Evolutionary conservation across 2,329 filamentous ascomycete species (phyloP).

Genomic region (Fonsecaea erecta): DNA sequence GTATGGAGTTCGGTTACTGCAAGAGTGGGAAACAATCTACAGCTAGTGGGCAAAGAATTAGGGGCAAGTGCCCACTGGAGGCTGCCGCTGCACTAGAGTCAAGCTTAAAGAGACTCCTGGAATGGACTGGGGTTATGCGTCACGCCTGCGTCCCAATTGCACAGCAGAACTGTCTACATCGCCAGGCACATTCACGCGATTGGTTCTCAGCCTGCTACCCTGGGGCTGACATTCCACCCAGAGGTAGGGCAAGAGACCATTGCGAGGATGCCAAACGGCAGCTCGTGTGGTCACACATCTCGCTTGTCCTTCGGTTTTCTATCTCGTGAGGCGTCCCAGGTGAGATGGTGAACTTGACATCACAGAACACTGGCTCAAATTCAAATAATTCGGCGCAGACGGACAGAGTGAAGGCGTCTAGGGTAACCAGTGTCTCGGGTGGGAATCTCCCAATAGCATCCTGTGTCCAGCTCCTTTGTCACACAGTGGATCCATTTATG

Average conservation of each 20-base stretch:
- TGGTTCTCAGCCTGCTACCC: constrained; percentile 33
- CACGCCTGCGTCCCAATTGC: constrained; percentile 7
- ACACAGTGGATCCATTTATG: neutral
- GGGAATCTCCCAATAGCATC: constrained; percentile 2
- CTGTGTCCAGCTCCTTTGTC: neutral
- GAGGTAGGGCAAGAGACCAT: neutral
- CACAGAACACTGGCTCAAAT: neutral
- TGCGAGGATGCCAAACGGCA: constrained; percentile 11
- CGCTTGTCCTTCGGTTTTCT: constrained; percentile 10
- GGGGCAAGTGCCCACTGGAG: constrained; percentile 17
- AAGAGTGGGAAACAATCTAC: constrained; percentile 11
- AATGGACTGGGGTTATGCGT: neutral
- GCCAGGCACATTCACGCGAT: constrained; percentile 27
- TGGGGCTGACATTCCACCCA: constrained; percentile 12
- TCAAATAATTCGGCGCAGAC: neutral
- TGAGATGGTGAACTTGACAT: constrained; percentile 2
- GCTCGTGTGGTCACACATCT: constrained; percentile 17
- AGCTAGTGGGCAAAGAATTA: constrained; percentile 4
- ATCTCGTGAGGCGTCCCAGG: neutral
- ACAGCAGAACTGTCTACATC: neutral
- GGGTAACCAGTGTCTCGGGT: constrained; percentile 18
- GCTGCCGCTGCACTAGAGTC: constrained; percentile 17
- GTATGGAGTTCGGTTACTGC: constrained; percentile 3
- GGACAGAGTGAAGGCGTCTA: neutral
- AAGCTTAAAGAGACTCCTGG: constrained; percentile 21